Evolutionary conservation across 2,329 filamentous ascomycete genomes (phyloP), one percentile per base, ranked within the genome.

Genomic region (Cytospora mali): DNA sequence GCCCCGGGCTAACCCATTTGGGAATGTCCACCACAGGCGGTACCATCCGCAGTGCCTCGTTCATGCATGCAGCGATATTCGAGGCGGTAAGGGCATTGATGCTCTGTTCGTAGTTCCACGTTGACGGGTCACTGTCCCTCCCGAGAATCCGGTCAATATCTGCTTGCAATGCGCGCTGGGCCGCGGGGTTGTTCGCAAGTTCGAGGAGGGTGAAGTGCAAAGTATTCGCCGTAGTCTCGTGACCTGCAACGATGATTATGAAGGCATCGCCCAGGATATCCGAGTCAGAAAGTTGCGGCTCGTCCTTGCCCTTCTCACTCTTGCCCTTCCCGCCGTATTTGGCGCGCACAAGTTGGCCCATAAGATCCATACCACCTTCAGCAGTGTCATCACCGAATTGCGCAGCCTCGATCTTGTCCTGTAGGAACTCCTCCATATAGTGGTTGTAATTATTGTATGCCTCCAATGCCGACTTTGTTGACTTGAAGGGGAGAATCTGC

Each of bases 191-290:
- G 68, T 86, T 83, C 16, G 90, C 91, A 6, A 94, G 81, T 68
- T 86, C 82, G 39, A 92, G 72, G 4, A 93, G 75, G 2, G 86
- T 81, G 71, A 91, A 93, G 75, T 93, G 88, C 46, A 93, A 79
- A 4, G 85, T 83, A 73, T 91, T 92, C 54, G 90, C 90, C 2
- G 90, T 90, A 1, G 91, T 93, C 74, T 95, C 91, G 74, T 95
- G 90, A 14, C 91, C 91, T 0, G 91, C 91, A 1, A 93, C 79
- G 64, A 85, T 80, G 75, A 87, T 85, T 68, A 88, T 79, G 66
- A 88, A 89, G 23, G 89, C 86, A 70, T 93, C 93, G 56, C 89
- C 89, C 29, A 90, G 76, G 63, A 93, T 88, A 61, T 93, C 89
- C 5, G 81, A 80, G 66, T 87, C 84, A 6, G 76, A 80, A n/a